A percentile compares a stretch with the other conserved stretches of the same genome.
Evolutionary conservation across 768 basidiomycete species (phyloP).

Genomic region (Collybia sordida): DNA sequence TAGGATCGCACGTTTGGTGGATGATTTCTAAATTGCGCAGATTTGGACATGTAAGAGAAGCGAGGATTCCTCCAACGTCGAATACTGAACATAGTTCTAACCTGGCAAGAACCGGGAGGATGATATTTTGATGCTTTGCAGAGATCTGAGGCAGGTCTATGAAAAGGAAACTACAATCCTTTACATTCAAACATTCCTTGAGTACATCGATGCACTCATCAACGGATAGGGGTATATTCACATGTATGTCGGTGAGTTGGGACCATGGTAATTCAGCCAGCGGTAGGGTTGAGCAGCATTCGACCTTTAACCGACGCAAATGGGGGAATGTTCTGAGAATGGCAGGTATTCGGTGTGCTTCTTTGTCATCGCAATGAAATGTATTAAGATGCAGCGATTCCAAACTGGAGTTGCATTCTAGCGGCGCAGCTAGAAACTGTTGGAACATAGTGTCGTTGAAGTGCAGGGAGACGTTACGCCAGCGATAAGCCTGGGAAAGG

Average conservation of each 20-base stretch:
- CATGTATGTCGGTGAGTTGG: background rate
- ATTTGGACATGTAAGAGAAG: background rate
- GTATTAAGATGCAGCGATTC: background rate
- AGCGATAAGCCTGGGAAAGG: background rate
- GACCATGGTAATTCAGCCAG: background rate
- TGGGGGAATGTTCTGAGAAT: background rate
- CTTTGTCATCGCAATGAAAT: too few species aligned
- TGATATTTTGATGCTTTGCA: too few species aligned
- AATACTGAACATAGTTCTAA: background rate
- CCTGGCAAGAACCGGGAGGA: background rate
- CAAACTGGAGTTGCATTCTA: background rate
- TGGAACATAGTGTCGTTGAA: background rate
- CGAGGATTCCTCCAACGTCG: background rate
- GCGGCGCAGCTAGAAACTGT: background rate
- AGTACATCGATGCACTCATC: background rate
- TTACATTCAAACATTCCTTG: background rate
- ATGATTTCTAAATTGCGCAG: background rate
- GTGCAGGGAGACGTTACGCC: background rate
- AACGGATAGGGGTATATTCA: background rate
- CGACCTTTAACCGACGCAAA: background rate
- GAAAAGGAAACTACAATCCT: background rate
- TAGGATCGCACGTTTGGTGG: background rate
- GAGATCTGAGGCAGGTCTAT: too few species aligned
- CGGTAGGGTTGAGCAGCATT: too few species aligned
- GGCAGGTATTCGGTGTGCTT: background rate